Evolutionary conservation across 1,284 basidiomycete genomes (phyloP).

Genomic region (Apiotrichum gamsii): DNA sequence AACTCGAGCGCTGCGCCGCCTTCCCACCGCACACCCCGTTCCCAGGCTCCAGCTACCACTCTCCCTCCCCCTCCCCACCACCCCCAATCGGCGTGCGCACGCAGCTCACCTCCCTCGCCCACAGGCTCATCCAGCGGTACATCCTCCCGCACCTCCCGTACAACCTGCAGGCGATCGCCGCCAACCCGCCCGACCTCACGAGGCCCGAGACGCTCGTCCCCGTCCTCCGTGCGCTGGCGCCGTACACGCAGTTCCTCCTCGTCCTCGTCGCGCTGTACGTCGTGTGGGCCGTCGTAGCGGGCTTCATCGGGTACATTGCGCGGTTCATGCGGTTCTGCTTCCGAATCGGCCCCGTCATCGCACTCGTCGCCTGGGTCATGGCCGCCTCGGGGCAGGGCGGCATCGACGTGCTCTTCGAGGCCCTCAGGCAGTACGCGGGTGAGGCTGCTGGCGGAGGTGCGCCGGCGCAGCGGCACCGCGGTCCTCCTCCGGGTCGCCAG

Average conservation of each 20-base stretch:
- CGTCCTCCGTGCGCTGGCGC: slow-evolving; percentile 26
- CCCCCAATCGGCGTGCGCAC: background rate
- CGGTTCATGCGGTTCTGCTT: slow-evolving; percentile 38
- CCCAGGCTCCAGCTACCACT: too few species aligned
- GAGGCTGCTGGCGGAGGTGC: slow-evolving; percentile 1
- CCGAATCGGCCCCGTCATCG: slow-evolving; percentile 37
- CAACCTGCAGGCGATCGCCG: slow-evolving; percentile 25
- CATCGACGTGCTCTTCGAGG: slow-evolving; percentile 33
- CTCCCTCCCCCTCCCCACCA: background rate
- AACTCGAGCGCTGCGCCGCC: background rate
- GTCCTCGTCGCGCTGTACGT: slow-evolving; percentile 37
- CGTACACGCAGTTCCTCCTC: slow-evolving; percentile 34
- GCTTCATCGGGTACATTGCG: slow-evolving; percentile 31
- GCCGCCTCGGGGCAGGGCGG: slow-evolving; percentile 37
- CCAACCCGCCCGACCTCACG: slow-evolving; percentile 32
- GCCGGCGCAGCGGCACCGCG: background rate
- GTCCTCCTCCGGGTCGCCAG: background rate
- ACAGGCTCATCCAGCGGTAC: slow-evolving; percentile 16
- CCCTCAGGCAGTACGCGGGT: slow-evolving; percentile 36
- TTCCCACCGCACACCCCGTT: background rate
- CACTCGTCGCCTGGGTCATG: slow-evolving; percentile 40
- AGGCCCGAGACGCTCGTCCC: slow-evolving; percentile 34
- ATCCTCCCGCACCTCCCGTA: slow-evolving; percentile 30
- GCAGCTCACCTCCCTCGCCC: slow-evolving; percentile 9
- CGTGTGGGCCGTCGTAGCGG: slow-evolving; percentile 32